phyloP scores from a whole-genome alignment of 345 rosid genomes.

The Odontarrhena argentea region DNA sequence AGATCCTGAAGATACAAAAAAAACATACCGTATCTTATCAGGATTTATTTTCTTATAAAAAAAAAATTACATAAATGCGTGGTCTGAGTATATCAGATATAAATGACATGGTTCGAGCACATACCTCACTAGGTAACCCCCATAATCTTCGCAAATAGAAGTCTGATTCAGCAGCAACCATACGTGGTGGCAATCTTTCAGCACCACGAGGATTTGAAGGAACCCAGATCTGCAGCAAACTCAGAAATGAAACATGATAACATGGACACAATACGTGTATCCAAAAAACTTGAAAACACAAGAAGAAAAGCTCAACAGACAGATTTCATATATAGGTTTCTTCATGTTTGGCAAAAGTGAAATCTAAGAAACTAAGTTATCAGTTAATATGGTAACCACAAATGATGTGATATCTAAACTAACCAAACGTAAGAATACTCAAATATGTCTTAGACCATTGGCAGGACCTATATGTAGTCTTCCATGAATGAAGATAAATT shows the following conservation, averaged over 20 bases:
- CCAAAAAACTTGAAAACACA: slow-evolving; percentile 4
- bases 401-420: background rate
- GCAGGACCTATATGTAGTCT: slow-evolving; percentile 9
- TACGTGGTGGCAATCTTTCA: slow-evolving; percentile 85
- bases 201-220: slow-evolving; percentile 97
- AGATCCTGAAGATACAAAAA: slow-evolving; percentile 64
- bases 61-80: slow-evolving; percentile 10
- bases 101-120: slow-evolving; percentile 19
- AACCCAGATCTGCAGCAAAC: slow-evolving; percentile 77
- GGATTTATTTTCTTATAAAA: slow-evolving; percentile 11
- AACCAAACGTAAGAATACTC: slow-evolving; percentile 6
- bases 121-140: slow-evolving; percentile 93
- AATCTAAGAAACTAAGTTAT: slow-evolving; percentile 5
- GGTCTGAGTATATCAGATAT: slow-evolving; percentile 3
- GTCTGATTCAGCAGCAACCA: slow-evolving; percentile 83
- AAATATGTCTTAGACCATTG: background rate
- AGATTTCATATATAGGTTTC: slow-evolving; percentile 6
- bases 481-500: background rate
- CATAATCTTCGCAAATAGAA: slow-evolving; percentile 78
- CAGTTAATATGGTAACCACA: background rate
- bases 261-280: slow-evolving; percentile 21
- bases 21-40: background rate
- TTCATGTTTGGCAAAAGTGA: background rate
- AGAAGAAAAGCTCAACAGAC: slow-evolving; percentile 15
- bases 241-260: slow-evolving; percentile 29